Percentiles rank a stretch among this genome's conserved stretches.
Conservation (phyloP, 176 grass and related monocot genomes). For the Zoysia japonica region DNA sequence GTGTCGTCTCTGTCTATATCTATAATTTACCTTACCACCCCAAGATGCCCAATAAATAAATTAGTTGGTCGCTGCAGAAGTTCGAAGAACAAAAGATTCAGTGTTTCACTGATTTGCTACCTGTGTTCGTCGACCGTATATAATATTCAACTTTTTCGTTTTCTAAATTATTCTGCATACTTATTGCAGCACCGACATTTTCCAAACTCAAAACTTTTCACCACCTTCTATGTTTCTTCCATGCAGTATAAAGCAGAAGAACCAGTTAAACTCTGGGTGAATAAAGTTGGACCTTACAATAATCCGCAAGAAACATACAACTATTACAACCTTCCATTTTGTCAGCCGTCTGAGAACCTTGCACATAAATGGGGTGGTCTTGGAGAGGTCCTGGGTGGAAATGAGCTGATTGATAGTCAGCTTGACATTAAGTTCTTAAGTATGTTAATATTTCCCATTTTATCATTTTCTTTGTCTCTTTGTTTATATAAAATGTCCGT, state of each 20-base stretch:
- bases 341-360: conserved; percentile 70
- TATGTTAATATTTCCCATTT: conserved; percentile 48
- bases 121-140: background rate
- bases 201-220: conserved; percentile 2
- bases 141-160: background rate
- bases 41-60: background rate
- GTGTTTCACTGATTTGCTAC: background rate
- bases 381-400: conserved; percentile 95
- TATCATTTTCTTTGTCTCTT: conserved; percentile 37
- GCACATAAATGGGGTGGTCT: conserved; percentile 94
- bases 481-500: background rate
- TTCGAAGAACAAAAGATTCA: background rate
- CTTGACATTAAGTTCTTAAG: conserved; percentile 88
- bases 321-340: conserved; percentile 97
- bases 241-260: conserved; percentile 81
- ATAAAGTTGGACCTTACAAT: conserved; percentile 98
- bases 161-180: conserved; percentile 18
- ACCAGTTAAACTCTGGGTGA: conserved; percentile 89
- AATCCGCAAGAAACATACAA: conserved; percentile 99
- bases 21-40: conserved; percentile 8
- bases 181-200: conserved; percentile 4
- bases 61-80: background rate
- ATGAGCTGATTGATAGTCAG: conserved; percentile 95
- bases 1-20: background rate
- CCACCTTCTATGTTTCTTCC: conserved; percentile 25